These are phyloP conservation scores for Gaeumannomyces tritici DNA, from an alignment of 2,329 filamentous ascomycete genomes.

Conservation along the genomic window DNA sequence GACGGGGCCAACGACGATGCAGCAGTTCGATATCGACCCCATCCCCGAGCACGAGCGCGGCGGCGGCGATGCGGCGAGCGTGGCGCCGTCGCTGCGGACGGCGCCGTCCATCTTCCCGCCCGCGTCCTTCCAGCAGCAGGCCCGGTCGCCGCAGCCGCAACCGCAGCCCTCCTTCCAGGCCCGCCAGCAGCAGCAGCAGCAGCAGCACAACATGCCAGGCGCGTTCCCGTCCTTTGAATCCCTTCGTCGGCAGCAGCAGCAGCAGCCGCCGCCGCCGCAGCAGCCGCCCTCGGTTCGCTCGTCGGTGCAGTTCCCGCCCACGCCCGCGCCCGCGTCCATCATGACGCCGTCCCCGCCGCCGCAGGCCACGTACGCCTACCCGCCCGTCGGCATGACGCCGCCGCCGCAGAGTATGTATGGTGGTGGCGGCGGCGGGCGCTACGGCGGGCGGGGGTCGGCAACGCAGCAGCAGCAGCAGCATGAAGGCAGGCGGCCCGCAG, in stretches of 20 bases:
- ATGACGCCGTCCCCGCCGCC: background rate
- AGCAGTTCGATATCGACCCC: background rate
- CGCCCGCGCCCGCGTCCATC: background rate
- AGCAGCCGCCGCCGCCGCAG: background rate
- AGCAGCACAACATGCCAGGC: background rate
- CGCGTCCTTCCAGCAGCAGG: background rate
- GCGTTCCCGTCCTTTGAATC: too few species aligned
- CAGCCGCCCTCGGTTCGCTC: background rate
- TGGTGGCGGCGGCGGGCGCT: too few species aligned
- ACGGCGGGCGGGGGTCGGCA: too few species aligned
- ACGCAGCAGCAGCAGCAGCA: background rate
- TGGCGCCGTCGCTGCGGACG: background rate
- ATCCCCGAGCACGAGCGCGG: background rate
- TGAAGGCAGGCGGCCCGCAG: background rate
- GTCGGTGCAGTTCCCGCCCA: background rate
- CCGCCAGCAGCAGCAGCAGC: background rate
- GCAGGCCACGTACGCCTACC: background rate
- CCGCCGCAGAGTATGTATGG: background rate
- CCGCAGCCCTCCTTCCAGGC: background rate
- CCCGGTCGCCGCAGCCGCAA: too few species aligned
- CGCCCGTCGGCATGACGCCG: background rate
- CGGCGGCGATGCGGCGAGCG: background rate
- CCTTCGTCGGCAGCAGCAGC: background rate
- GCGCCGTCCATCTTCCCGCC: background rate
- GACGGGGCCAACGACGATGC: background rate